A percentile compares a stretch with the other conserved stretches of the same genome.
Evolutionary conservation across 2,329 filamentous ascomycete species (phyloP).

Genomic region (Penicillium sp.): DNA sequence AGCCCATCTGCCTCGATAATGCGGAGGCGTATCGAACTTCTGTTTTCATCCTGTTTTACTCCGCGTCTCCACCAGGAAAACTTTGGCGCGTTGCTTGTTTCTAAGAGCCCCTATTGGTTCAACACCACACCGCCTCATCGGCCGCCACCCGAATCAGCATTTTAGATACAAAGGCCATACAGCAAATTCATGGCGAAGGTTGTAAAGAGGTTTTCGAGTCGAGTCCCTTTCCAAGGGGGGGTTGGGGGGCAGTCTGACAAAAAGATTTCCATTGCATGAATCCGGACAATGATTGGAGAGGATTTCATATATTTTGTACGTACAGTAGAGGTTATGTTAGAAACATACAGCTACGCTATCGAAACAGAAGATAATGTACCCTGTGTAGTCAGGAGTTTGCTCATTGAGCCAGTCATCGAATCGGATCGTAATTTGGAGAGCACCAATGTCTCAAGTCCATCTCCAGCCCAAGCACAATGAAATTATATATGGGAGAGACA

Average conservation of each 20-base stretch:
- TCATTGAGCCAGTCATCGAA: not conserved
- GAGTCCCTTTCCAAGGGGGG: not conserved
- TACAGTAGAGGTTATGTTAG: not conserved
- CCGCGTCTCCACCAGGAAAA: constrained; percentile 23
- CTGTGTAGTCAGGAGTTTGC: not conserved
- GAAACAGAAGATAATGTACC: not conserved
- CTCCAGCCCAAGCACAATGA: not conserved
- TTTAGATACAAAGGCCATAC: constrained; percentile 11
- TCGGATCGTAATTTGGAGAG: not conserved
- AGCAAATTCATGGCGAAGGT: not conserved
- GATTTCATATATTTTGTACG: too few species aligned
- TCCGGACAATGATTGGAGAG: too few species aligned
- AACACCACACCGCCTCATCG: constrained; percentile 18
- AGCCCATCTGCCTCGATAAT: not conserved
- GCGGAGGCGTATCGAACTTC: constrained; percentile 24
- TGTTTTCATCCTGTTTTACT: constrained; percentile 17
- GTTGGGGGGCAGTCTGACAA: too few species aligned
- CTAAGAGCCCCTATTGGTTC: constrained; percentile 7
- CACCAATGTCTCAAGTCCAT: not conserved
- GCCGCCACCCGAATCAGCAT: constrained; percentile 13
- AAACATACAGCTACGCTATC: not conserved
- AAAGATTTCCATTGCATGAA: too few species aligned
- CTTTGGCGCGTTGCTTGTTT: constrained; percentile 21
- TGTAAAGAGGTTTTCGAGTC: not conserved
- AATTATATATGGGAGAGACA: not conserved